Conservation (phyloP, 768 basidiomycete species). For the Favolaschia claudopus region DNA sequence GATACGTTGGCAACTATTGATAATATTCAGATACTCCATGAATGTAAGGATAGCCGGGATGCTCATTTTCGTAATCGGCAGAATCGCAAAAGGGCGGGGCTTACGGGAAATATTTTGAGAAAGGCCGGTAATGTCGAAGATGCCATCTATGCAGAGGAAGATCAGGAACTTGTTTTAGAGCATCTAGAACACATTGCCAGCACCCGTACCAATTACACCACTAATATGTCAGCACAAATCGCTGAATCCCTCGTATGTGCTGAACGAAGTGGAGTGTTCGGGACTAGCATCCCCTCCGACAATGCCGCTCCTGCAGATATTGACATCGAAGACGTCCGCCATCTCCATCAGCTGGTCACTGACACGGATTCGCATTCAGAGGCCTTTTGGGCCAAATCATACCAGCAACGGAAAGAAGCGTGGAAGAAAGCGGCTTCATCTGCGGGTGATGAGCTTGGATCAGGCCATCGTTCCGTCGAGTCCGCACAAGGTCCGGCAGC, state of each 20-base stretch:
- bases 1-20: slow-evolving; percentile 29
- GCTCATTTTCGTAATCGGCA: slow-evolving; percentile 34
- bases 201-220: neutral
- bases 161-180: slow-evolving; percentile 16
- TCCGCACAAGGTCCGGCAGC: too few relatives aligned
- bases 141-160: neutral
- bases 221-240: neutral
- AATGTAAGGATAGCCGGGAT: slow-evolving; percentile 44
- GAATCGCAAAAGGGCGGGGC: neutral
- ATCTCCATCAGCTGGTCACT: too few relatives aligned
- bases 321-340: too few relatives aligned
- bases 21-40: slow-evolving; percentile 51
- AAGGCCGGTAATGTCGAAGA: neutral
- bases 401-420: neutral
- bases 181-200: slow-evolving; percentile 16
- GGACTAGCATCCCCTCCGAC: too few relatives aligned
- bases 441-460: too few relatives aligned
- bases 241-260: slow-evolving; percentile 3
- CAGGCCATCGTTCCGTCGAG: too few relatives aligned
- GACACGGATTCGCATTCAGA: neutral
- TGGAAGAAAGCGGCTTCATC: neutral
- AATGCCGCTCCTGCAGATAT: too few relatives aligned
- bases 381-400: neutral
- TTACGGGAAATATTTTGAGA: neutral
- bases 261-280: slow-evolving; percentile 2